Evolutionary conservation across 192 early-diverging fungal genomes (phyloP).

Genomic region (Chytriomyces sp.): DNA sequence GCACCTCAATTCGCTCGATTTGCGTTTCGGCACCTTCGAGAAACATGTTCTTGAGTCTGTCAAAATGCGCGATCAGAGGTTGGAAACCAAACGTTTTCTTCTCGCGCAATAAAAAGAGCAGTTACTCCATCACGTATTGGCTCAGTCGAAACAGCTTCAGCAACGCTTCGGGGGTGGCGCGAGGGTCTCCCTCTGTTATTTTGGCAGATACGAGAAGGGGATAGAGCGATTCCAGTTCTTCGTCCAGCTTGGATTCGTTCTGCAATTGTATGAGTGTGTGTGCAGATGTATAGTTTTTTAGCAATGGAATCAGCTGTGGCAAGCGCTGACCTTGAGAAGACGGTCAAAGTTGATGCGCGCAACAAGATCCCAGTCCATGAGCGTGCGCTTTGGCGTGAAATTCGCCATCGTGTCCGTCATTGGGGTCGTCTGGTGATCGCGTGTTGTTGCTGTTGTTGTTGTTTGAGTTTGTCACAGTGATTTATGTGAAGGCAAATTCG

Average conservation of each 20-base stretch:
- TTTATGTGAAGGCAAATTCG: background rate
- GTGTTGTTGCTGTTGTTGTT: background rate
- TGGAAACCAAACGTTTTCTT: background rate
- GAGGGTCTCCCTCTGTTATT: constrained; percentile 32
- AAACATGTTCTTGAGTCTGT: constrained; percentile 54
- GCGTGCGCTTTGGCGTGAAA: constrained; percentile 24
- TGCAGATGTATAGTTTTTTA: background rate
- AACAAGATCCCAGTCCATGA: constrained; percentile 30
- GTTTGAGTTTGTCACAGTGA: background rate
- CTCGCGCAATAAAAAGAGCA: background rate
- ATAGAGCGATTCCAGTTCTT: constrained; percentile 43
- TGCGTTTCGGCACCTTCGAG: constrained; percentile 47
- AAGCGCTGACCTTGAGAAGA: constrained; percentile 4
- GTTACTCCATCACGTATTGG: constrained; percentile 57
- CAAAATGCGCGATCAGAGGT: background rate
- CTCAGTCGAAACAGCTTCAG: constrained; percentile 51
- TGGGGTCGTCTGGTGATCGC: background rate
- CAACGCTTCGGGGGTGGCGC: constrained; percentile 45
- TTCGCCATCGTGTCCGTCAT: background rate
- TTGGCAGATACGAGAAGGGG: constrained; percentile 35
- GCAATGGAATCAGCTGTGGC: background rate
- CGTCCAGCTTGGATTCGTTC: constrained; percentile 34
- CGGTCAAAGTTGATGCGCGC: constrained; percentile 25
- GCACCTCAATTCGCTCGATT: constrained; percentile 44
- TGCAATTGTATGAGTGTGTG: constrained; percentile 2